Evolutionary conservation across 1,139 yeast genomes (phyloP).

Genomic region (Scheffersomyces parashehatae): DNA sequence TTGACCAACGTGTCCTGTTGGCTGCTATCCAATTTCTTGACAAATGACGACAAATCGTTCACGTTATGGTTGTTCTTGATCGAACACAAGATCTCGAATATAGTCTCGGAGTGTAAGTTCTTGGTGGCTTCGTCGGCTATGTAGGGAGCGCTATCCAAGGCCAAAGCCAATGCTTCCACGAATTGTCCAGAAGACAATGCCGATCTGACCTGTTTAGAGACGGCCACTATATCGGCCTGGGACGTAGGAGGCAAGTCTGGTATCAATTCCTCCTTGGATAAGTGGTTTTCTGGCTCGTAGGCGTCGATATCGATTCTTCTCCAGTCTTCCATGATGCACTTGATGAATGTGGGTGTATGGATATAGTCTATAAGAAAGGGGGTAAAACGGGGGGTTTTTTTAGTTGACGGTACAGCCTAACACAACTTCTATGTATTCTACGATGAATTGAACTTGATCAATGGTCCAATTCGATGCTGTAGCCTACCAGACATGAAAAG

Average conservation of each 20-base stretch:
- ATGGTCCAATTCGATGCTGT: too few relatives aligned
- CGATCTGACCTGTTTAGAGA: constrained; percentile 60
- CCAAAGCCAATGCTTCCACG: constrained; percentile 61
- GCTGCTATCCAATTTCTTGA: constrained; percentile 57
- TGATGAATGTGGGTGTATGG: too few relatives aligned
- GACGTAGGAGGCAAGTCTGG: constrained; percentile 47
- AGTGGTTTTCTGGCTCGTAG: constrained; percentile 75
- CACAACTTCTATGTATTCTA: too few relatives aligned
- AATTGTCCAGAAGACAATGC: constrained; percentile 73
- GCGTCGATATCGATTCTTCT: constrained; percentile 93
- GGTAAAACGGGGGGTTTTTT: too few relatives aligned
- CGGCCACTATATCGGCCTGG: constrained; percentile 53
- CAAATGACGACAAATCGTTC: constrained; percentile 63
- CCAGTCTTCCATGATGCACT: constrained; percentile 42
- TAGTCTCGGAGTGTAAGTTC: constrained; percentile 51
- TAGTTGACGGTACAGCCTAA: too few relatives aligned
- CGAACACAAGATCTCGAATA: constrained; percentile 73
- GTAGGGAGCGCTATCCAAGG: constrained; percentile 79
- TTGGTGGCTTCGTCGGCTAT: constrained; percentile 65
- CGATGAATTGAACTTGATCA: too few relatives aligned
- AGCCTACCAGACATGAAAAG: too few relatives aligned
- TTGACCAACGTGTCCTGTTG: constrained; percentile 82
- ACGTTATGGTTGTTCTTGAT: constrained; percentile 58
- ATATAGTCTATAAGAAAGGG: too few relatives aligned
- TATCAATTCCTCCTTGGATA: constrained; percentile 62